A percentile compares a stretch with the other conserved stretches of the same genome.
phyloP scores from a whole-genome alignment of 768 basidiomycete genomes.

The Boletus subcaerulescens region DNA sequence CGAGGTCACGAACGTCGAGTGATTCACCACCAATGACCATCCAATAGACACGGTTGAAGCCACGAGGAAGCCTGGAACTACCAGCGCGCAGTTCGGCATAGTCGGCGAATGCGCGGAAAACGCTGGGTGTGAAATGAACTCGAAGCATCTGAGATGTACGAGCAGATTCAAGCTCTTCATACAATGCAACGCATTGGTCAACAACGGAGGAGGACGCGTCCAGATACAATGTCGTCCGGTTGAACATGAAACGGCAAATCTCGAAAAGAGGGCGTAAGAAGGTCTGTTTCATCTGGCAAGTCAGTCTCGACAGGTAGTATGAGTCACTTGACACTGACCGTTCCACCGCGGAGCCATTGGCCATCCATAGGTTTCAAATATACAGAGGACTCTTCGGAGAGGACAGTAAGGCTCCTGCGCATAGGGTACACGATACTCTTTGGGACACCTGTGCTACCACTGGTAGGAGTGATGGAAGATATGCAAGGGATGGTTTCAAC shows the following conservation, averaged over 20 bases:
- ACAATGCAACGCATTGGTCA: constrained; percentile 9
- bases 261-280: constrained; percentile 17
- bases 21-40: constrained; percentile 15
- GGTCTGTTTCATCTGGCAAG: neutral
- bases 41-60: constrained; percentile 17
- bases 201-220: constrained; percentile 8
- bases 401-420: constrained; percentile 12
- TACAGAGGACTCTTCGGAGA: constrained; percentile 11
- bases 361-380: constrained; percentile 12
- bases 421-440: constrained; percentile 18
- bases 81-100: constrained; percentile 8
- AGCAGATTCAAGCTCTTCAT: constrained; percentile 11
- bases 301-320: neutral
- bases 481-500: constrained; percentile 12
- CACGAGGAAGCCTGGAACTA: constrained; percentile 11
- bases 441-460: constrained; percentile 24
- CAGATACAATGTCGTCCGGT: constrained; percentile 11
- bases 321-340: neutral
- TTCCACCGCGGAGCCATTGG: constrained; percentile 15
- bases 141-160: constrained; percentile 13
- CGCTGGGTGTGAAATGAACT: constrained; percentile 14
- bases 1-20: constrained; percentile 8
- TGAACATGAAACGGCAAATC: constrained; percentile 20
- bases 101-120: constrained; percentile 16
- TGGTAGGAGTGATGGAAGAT: constrained; percentile 18